A percentile compares a stretch with the other conserved stretches of the same genome.
phyloP scores from a whole-genome alignment of 2,329 filamentous ascomycete species.

The Calonectria pteridis region DNA sequence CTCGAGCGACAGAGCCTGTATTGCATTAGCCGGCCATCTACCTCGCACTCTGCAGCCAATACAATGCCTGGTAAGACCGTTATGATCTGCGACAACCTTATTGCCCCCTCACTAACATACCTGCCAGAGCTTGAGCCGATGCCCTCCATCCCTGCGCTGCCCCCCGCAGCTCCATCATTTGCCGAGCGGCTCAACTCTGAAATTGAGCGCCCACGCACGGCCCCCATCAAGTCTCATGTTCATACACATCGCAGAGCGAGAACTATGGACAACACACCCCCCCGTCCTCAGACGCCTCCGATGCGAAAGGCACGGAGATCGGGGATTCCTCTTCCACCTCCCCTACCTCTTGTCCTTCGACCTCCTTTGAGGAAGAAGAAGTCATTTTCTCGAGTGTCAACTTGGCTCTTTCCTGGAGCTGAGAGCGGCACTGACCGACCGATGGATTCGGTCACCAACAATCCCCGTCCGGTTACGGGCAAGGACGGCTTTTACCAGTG shows the following conservation, averaged over 20 bases:
- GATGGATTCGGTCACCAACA: slow-evolving; percentile 67
- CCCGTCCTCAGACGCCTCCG: slow-evolving; percentile 44
- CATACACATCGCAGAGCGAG: slow-evolving; percentile 44
- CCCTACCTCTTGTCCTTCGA: slow-evolving; percentile 69
- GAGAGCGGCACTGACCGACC: slow-evolving; percentile 55
- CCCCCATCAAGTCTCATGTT: slow-evolving; percentile 50
- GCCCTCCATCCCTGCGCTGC: slow-evolving; percentile 69
- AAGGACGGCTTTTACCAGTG: slow-evolving; percentile 72
- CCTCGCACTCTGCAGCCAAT: slow-evolving; percentile 56
- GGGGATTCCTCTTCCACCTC: slow-evolving; percentile 62
- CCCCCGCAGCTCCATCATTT: slow-evolving; percentile 69
- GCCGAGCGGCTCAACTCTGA: slow-evolving; percentile 66
- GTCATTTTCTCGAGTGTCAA: slow-evolving; percentile 72
- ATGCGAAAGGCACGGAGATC: slow-evolving; percentile 43
- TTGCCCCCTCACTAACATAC: slow-evolving; percentile 32
- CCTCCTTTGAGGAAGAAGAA: slow-evolving; percentile 75
- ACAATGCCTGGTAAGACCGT: slow-evolving; percentile 48
- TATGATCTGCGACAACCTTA: slow-evolving; percentile 22
- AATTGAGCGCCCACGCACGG: slow-evolving; percentile 51
- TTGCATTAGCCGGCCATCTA: slow-evolving; percentile 65
- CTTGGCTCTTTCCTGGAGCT: slow-evolving; percentile 66
- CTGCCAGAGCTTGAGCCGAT: slow-evolving; percentile 61
- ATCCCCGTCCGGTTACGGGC: slow-evolving; percentile 63
- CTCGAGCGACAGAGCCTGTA: slow-evolving; percentile 73
- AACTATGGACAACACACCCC: slow-evolving; percentile 46